These are phyloP conservation scores for Elongisporangium prolatum DNA, from an alignment of 352 stramenopile genomes.

Conservation along the genomic window DNA sequence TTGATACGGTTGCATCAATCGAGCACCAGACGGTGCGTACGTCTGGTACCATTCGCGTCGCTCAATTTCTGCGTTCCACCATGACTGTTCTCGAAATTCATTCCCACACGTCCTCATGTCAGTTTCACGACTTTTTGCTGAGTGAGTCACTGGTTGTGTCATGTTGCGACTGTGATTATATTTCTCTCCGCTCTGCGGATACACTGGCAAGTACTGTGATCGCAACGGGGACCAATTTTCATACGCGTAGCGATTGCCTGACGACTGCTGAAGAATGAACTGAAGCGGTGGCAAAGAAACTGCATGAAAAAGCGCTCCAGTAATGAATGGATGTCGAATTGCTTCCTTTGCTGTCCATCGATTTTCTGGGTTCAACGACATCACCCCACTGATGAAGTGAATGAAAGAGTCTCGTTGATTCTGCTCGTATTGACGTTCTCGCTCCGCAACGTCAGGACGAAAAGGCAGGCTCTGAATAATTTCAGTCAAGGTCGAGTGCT, in stretches of 20 bases:
- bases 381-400: slow-evolving; percentile 28
- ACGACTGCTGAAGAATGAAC: not conserved
- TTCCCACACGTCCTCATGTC: not conserved
- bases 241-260: not conserved
- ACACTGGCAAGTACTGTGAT: not conserved
- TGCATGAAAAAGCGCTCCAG: slow-evolving; percentile 19
- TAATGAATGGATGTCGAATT: slow-evolving; percentile 44
- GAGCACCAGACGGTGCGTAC: not conserved
- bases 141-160: not conserved
- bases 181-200: not conserved
- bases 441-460: slow-evolving; percentile 10
- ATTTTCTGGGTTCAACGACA: slow-evolving; percentile 22
- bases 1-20: not conserved
- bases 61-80: not conserved
- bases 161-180: not conserved
- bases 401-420: slow-evolving; percentile 27
- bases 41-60: not conserved
- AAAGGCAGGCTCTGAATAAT: slow-evolving; percentile 41
- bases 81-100: not conserved
- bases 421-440: slow-evolving; percentile 8
- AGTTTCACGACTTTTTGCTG: not conserved
- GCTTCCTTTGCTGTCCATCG: slow-evolving; percentile 34
- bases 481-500: slow-evolving; percentile 36
- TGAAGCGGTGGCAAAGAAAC: not conserved
- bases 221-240: not conserved